Percentiles rank a stretch among this genome's conserved stretches.
Conservation (phyloP, 495 filamentous ascomycete species). For the Hyaloscypha finlandica region DNA sequence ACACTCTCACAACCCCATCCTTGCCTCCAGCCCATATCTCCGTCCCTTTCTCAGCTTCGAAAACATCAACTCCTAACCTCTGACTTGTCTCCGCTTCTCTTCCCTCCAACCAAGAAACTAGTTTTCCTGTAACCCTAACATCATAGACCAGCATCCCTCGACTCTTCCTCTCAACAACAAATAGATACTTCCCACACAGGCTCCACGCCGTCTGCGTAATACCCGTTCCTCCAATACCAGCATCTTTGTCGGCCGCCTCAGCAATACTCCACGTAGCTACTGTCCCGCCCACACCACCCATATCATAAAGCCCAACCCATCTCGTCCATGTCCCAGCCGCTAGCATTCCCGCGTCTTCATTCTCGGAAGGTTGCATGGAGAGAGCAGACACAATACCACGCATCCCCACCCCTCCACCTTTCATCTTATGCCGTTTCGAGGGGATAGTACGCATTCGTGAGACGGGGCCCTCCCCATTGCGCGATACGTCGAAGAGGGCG, state of each 20-base stretch:
- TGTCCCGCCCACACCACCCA: conserved; percentile 62
- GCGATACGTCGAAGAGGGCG: conserved; percentile 74
- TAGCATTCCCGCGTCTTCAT: conserved; percentile 56
- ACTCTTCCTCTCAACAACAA: conserved; percentile 82
- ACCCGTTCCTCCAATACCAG: conserved; percentile 61
- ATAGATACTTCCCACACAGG: conserved; percentile 82
- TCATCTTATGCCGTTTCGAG: conserved; percentile 67
- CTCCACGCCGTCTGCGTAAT: conserved; percentile 80
- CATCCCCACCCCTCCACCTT: conserved; percentile 76
- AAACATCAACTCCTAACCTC: conserved; percentile 74
- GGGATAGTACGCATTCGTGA: conserved; percentile 69
- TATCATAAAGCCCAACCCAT: conserved; percentile 74
- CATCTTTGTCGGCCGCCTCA: conserved; percentile 38
- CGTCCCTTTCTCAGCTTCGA: conserved; percentile 52
- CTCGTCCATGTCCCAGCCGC: conserved; percentile 84
- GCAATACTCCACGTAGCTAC: conserved; percentile 65
- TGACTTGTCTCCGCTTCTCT: conserved; percentile 75
- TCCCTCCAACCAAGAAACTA: conserved; percentile 70
- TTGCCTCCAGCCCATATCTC: conserved; percentile 84
- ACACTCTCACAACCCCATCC: conserved; percentile 77
- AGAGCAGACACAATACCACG: conserved; percentile 80
- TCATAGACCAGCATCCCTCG: conserved; percentile 79
- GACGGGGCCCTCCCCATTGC: conserved; percentile 64
- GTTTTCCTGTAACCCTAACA: conserved; percentile 67
- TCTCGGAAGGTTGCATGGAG: conserved; percentile 37